Base-by-base conservation (phyloP, 129 eudicot genomes). In the Solidago caesia region DNA sequence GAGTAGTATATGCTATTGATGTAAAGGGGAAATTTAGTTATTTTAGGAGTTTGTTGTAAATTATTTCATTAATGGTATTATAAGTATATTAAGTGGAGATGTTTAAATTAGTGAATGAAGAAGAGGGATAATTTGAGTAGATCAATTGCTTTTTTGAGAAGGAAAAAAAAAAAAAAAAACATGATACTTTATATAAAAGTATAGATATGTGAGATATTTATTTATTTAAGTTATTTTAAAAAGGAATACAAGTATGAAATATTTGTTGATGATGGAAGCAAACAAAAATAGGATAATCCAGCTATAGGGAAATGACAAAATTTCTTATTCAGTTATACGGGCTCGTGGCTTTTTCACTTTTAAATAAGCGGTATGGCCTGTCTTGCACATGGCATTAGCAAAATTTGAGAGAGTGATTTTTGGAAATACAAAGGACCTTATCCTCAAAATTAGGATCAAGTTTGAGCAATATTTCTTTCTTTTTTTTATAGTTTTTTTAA, bases 341-440 rank as follows among this genome's bases (percentile, higher is more conserved):
- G 8, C 61, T 4, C 26, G 56, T 76, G 68, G 75, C 60, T 76
- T 67, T 76, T 67, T 57, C 42, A 2, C 0, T 3, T 14, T 48
- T 39, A 33, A 48, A 59, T 33, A 59, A 78, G 48, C 14, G 26
- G 33, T 52, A 71, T 70, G 46, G 82, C 7, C 82, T 78, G 82
- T 78, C 58, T 15, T 71, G 72, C 82, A 78, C 82, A 78, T 78
- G 82, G 82, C 67, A 63, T 47, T 71, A 49, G 45, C 51, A 53
- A 62, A 47, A 52, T 33, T 47, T 3, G 21, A 74, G 78, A 62
- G 46, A 74, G 16, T 61, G 77, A 74, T 48, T 74, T 21, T 62
- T 62, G 78, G 61, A 70, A 45, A 3, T n/a, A 44, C 44, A 43
- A 58, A 16, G 42, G 68, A 62, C 70, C 78, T 74, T 73, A 73